Percentiles rank a stretch among this genome's conserved stretches.
These are phyloP conservation scores for Lojkania enalia DNA, from an alignment of 2,329 filamentous ascomycete species.

Conservation along the genomic window DNA sequence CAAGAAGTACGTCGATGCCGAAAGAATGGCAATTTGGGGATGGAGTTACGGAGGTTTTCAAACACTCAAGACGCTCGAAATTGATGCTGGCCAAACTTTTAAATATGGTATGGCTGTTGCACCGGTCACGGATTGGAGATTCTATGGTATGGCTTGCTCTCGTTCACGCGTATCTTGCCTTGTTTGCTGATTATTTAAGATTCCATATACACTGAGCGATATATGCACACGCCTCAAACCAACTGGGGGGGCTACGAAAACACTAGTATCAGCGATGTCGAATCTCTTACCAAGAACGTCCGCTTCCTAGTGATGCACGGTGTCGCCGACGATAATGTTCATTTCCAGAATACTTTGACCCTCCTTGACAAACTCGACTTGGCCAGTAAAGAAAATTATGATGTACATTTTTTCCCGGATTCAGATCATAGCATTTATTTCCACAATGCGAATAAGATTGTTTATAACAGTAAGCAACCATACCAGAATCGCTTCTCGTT, in stretches of 20 bases:
- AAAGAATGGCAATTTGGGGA: conserved; percentile 91
- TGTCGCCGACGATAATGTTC: conserved; percentile 95
- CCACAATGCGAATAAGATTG: conserved; percentile 86
- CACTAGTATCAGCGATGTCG: conserved; percentile 73
- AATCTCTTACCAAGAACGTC: conserved; percentile 73
- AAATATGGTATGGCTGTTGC: conserved; percentile 97
- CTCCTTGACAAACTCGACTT: conserved; percentile 86
- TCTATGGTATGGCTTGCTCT: conserved; percentile 62
- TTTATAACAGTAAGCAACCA: conserved; percentile 80
- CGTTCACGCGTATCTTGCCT: background rate
- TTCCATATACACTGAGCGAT: conserved; percentile 90
- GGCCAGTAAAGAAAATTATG: conserved; percentile 84
- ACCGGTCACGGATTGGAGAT: conserved; percentile 97
- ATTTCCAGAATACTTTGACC: conserved; percentile 90
- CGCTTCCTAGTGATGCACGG: conserved; percentile 96
- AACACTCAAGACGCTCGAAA: conserved; percentile 91
- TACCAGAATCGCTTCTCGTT: too few relatives aligned
- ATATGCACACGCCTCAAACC: conserved; percentile 91
- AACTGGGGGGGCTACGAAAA: conserved; percentile 78
- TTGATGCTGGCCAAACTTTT: conserved; percentile 86
- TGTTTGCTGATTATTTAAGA: conserved; percentile 52
- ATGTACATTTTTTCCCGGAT: conserved; percentile 95
- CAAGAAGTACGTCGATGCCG: conserved; percentile 80
- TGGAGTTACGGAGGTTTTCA: conserved; percentile 98
- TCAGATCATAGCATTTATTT: conserved; percentile 95